phyloP scores from a whole-genome alignment of 352 stramenopile genomes.

The Saprolegnia parasitica region DNA sequence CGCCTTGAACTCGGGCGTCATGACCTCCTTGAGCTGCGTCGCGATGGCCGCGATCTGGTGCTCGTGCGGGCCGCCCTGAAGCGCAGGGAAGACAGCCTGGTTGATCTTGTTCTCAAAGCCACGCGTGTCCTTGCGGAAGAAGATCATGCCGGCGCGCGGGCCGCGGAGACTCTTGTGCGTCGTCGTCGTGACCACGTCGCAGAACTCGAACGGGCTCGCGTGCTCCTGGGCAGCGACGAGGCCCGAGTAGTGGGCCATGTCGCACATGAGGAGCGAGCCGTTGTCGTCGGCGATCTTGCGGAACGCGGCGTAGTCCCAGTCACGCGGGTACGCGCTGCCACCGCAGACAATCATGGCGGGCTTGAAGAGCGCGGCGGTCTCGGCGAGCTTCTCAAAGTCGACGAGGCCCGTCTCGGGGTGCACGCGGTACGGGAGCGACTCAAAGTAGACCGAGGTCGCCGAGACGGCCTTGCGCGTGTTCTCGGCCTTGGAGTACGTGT shows the following conservation, averaged over 20 bases:
- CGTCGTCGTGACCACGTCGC: conserved; percentile 98
- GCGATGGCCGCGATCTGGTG: conserved; percentile 99
- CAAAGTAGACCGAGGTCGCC: conserved; percentile 99
- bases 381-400: conserved; percentile 95
- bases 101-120: conserved; percentile 95
- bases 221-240: conserved; percentile 95
- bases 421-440: conserved; percentile 97
- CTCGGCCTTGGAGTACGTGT: conserved; percentile 96
- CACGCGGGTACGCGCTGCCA: conserved; percentile 96
- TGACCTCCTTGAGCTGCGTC: conserved; percentile 97
- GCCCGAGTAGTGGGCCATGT: conserved; percentile 99
- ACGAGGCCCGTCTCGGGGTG: conserved; percentile 93
- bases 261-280: conserved; percentile 95
- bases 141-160: conserved; percentile 98
- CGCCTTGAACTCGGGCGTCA: conserved; percentile 95
- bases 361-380: conserved; percentile 95
- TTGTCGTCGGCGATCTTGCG: conserved; percentile 98
- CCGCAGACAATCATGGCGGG: conserved; percentile 97
- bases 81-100: conserved; percentile 97
- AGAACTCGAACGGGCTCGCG: conserved; percentile 95
- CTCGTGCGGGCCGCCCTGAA: conserved; percentile 97
- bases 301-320: conserved; percentile 98
- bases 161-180: conserved; percentile 99
- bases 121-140: conserved; percentile 95
- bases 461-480: conserved; percentile 96